A percentile compares a stretch with the other conserved stretches of the same genome.
Conservation (phyloP, 2,329 filamentous ascomycete species). For the Orbilia blumenaviensis region DNA sequence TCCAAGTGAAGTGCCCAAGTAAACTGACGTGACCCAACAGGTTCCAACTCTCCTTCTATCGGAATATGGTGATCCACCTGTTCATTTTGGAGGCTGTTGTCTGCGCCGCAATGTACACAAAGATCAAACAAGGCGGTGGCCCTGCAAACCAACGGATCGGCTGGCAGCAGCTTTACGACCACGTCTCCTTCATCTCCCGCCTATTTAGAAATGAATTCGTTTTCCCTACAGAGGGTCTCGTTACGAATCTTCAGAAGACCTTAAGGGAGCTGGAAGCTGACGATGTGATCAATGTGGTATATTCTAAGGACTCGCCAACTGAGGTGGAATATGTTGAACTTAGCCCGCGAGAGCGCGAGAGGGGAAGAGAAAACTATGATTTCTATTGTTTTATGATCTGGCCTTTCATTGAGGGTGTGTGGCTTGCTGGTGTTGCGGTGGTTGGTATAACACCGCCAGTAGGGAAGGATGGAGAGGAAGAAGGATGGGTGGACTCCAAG, state of each 20-base stretch:
- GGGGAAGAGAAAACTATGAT: conserved; percentile 91
- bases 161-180: conserved; percentile 76
- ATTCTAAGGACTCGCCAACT: conserved; percentile 66
- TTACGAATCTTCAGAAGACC: conserved; percentile 81
- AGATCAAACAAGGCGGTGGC: conserved; percentile 89
- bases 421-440: conserved; percentile 87
- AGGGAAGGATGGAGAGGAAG: conserved; percentile 62
- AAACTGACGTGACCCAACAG: conserved; percentile 56
- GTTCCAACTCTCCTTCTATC: conserved; percentile 97
- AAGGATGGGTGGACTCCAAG: conserved; percentile 79
- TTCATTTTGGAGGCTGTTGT: conserved; percentile 95
- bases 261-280: conserved; percentile 80
- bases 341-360: conserved; percentile 76
- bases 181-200: conserved; percentile 89
- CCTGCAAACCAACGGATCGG: conserved; percentile 80
- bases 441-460: conserved; percentile 83
- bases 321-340: conserved; percentile 76
- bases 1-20: background rate
- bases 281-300: conserved; percentile 72
- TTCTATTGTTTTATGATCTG: conserved; percentile 99
- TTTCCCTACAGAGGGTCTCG: conserved; percentile 85
- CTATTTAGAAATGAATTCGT: conserved; percentile 98
- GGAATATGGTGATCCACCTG: conserved; percentile 98
- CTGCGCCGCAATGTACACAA: conserved; percentile 87
- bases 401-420: conserved; percentile 95